Conservation (phyloP, 306 rosid genomes). For the Vicia faba region DNA sequence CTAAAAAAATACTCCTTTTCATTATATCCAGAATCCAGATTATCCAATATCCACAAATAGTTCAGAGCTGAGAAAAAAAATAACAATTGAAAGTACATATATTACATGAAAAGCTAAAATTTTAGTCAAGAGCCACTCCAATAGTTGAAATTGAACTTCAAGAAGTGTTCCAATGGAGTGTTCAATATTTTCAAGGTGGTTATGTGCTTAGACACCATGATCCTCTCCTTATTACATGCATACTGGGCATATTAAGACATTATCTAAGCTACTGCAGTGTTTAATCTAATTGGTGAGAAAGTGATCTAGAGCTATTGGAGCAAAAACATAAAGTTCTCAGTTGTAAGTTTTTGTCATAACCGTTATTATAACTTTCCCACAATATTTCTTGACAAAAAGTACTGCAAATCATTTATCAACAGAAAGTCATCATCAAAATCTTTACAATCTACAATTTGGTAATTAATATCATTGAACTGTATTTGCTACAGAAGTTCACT, state of each 20-base stretch:
- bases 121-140: conserved; percentile 13
- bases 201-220: conserved; percentile 9
- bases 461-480: conserved; percentile 25
- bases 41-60: conserved; percentile 22
- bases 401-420: conserved; percentile 24
- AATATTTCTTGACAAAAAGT: conserved; percentile 15
- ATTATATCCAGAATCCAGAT: conserved; percentile 6
- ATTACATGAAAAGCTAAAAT: conserved; percentile 21
- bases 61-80: conserved; percentile 7
- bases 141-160: neutral
- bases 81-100: conserved; percentile 3
- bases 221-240: conserved; percentile 16
- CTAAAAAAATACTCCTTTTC: conserved; percentile 1
- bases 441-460: conserved; percentile 21
- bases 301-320: conserved; percentile 12
- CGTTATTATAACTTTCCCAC: neutral
- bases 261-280: conserved; percentile 24
- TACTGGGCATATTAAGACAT: conserved; percentile 12
- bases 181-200: conserved; percentile 31
- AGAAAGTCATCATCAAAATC: conserved; percentile 5
- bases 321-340: conserved; percentile 4
- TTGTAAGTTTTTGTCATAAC: conserved; percentile 8
- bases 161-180: conserved; percentile 29
- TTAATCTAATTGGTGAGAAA: conserved; percentile 11
- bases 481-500: conserved; percentile 8